phyloP scores from a whole-genome alignment of 768 basidiomycete species.

The Exidia glandulosa region DNA sequence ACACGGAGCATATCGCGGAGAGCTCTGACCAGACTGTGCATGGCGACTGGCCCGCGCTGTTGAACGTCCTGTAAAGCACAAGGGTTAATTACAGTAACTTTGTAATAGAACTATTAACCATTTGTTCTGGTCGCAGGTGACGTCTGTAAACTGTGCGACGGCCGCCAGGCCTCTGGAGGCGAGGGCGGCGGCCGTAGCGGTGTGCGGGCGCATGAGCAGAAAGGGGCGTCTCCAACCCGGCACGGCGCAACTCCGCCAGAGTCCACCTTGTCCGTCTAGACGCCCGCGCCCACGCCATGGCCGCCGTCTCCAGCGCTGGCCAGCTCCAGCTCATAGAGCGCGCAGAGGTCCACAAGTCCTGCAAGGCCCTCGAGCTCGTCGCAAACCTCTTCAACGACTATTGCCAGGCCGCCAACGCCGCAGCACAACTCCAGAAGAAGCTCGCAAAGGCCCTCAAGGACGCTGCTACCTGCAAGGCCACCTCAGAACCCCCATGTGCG shows the following conservation, averaged over 20 bases:
- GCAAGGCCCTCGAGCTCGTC: slow-evolving; percentile 62
- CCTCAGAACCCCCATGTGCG: slow-evolving; percentile 21
- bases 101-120: not conserved
- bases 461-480: slow-evolving; percentile 47
- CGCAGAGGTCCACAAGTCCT: slow-evolving; percentile 67
- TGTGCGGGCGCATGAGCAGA: not conserved
- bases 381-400: slow-evolving; percentile 62
- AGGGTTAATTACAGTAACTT: not conserved
- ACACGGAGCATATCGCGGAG: not conserved
- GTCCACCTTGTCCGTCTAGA: too few relatives aligned
- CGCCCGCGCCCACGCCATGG: not conserved
- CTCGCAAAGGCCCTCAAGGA: slow-evolving; percentile 61
- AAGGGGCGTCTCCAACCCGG: not conserved
- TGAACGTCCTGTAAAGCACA: not conserved
- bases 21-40: not conserved
- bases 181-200: not conserved
- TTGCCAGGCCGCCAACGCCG: slow-evolving; percentile 53
- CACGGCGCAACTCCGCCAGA: too few relatives aligned
- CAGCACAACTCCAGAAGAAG: slow-evolving; percentile 62
- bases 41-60: not conserved
- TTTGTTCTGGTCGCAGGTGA: not conserved
- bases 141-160: not conserved
- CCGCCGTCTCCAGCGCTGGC: not conserved
- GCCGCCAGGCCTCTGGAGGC: not conserved
- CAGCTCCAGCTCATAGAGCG: slow-evolving; percentile 42